Evolutionary conservation across 805 yeast genomes (phyloP).

Genomic region (Tetrapisispora taiwanensis): DNA sequence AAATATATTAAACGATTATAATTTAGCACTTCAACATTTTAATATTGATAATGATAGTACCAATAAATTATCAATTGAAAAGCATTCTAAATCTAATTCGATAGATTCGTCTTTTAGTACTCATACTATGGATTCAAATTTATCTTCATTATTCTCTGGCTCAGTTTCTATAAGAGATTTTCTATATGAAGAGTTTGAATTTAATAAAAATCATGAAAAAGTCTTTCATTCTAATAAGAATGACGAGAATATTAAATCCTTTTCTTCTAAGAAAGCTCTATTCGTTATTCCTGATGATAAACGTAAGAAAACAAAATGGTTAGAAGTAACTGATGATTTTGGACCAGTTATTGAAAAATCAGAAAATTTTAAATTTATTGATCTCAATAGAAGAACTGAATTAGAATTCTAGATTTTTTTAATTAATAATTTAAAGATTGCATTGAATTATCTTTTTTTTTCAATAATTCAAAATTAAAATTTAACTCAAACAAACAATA

Average conservation of each 20-base stretch:
- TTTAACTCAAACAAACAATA: too few relatives aligned
- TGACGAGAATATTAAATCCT: not conserved
- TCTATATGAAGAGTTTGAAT: slow-evolving; percentile 16
- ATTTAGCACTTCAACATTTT: slow-evolving; percentile 13
- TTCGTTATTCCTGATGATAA: slow-evolving; percentile 1
- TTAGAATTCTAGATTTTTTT: not conserved
- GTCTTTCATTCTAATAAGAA: not conserved
- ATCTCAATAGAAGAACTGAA: slow-evolving; percentile 2
- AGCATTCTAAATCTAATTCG: not conserved
- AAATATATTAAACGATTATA: slow-evolving; percentile 20
- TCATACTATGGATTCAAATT: slow-evolving; percentile 6
- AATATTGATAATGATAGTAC: not conserved
- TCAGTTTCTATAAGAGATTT: slow-evolving; percentile 17
- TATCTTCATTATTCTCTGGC: slow-evolving; percentile 15
- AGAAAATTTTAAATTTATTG: not conserved
- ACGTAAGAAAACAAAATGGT: not conserved
- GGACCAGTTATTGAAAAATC: not conserved
- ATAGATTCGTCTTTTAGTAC: not conserved
- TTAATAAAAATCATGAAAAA: slow-evolving; percentile 8
- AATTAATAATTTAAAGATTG: not conserved
- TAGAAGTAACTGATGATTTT: not conserved
- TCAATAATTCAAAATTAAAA: not conserved
- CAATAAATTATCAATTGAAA: not conserved
- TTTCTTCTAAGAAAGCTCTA: not conserved
- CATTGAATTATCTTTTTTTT: too few relatives aligned